Evolutionary conservation across 371 early-diverging fungal genomes (phyloP), one percentile per base, ranked within the genome.

Genomic region (Fennellomyces sp.): DNA sequence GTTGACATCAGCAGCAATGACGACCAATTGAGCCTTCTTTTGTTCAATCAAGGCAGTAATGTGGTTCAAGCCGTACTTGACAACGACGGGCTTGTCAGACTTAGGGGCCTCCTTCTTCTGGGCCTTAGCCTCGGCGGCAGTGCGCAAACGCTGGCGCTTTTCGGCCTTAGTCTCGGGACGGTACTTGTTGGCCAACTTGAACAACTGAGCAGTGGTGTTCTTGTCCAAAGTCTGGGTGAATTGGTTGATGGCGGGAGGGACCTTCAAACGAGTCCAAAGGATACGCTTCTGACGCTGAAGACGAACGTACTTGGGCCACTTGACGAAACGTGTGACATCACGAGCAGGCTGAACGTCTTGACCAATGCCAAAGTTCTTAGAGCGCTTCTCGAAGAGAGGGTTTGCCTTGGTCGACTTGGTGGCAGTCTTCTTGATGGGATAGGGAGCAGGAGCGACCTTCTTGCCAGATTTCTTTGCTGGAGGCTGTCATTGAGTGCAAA

Each of bases 1-100:
- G 84, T 99, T 97, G 65, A 99, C 99, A 85, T 99, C 98, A 74
- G 96, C 87, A 63, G 99, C 99, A 80, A 99, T 99, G 68, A 99
- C 86, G 56, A 99, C 99, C 64, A 99, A 88, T 78, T 94, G 90
- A 69, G 99, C 96, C 91, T 97, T 99, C 91, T 99, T 99, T 76
- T 88, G 85, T 88, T 99, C 99, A 61, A 99, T 85, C 48, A 99
- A 83, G 52, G 96, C 93, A 60, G 97, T 96, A 70, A 99, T 91
- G 87, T 99, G 99, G 91, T 99, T 99, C 72, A 99, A 90, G 81
- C 99, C 99, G 82, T 93, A 96, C 92, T 99, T 99, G 86, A 98
- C 88, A 61, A 96, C 81, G 61, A 89, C 77, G 55, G 99, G 99
- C 92, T 99, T 99, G 80, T 93, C 93, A 61, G 93, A 85, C 70